phyloP scores from a whole-genome alignment of 2,329 filamentous ascomycete genomes.

The Xylariaceae sp. region DNA sequence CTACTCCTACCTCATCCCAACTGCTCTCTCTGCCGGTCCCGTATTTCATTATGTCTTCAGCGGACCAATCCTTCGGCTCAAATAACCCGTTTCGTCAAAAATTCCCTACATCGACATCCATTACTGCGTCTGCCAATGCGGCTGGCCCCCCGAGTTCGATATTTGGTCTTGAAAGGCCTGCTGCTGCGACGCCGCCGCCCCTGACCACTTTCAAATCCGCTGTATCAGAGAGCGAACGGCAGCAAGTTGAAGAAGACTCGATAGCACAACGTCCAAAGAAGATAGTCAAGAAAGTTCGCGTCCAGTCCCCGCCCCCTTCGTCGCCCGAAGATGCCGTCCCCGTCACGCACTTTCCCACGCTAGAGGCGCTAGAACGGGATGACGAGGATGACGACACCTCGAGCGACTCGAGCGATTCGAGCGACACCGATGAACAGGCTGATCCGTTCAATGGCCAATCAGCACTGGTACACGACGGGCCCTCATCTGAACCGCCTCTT shows the following conservation, averaged over 20 bases:
- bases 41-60: conserved; percentile 30
- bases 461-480: conserved; percentile 12
- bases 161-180: conserved; percentile 16
- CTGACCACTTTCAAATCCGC: conserved; percentile 30
- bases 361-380: conserved; percentile 12
- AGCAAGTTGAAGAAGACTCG: conserved; percentile 26
- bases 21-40: conserved; percentile 5
- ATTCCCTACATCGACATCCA: conserved; percentile 17
- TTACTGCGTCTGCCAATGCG: conserved; percentile 17
- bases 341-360: conserved; percentile 22
- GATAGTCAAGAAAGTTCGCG: conserved; percentile 61
- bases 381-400: conserved; percentile 21
- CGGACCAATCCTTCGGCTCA: conserved; percentile 35
- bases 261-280: conserved; percentile 36
- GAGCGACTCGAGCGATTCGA: conserved; percentile 27
- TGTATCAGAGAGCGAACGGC: conserved; percentile 30
- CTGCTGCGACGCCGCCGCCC: conserved; percentile 20
- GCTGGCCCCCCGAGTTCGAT: conserved; percentile 6
- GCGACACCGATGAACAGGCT: conserved; percentile 22
- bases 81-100: conserved; percentile 51
- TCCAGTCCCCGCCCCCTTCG: conserved; percentile 59
- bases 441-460: conserved; percentile 22
- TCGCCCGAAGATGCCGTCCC: conserved; percentile 47
- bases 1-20: neutral
- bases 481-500: conserved; percentile 18